phyloP scores from a whole-genome alignment of 2,329 filamentous ascomycete species.

The Alternaria arborescens region DNA sequence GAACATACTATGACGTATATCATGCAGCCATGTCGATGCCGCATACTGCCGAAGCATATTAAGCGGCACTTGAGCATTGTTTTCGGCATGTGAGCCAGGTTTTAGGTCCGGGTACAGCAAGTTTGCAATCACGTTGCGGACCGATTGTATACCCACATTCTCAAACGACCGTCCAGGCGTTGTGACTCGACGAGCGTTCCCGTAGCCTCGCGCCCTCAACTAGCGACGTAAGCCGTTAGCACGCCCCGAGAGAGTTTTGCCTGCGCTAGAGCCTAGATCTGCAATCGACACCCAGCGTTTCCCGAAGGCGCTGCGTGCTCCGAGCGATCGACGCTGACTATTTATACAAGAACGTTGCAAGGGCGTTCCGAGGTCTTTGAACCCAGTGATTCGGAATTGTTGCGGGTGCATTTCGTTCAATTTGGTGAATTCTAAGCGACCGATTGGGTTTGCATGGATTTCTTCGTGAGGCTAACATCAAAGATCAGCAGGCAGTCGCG shows the following conservation, averaged over 20 bases:
- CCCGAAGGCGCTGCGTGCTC: constrained; percentile 13
- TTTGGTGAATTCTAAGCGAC: constrained; percentile 9
- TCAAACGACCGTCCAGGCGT: constrained; percentile 2
- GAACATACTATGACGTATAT: neutral
- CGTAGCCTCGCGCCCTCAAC: constrained; percentile 7
- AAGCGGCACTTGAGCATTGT: constrained; percentile 9
- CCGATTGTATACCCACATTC: constrained; percentile 13
- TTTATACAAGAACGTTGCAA: constrained; percentile 17
- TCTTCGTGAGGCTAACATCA: constrained; percentile 4
- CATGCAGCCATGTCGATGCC: neutral
- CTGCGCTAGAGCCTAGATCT: constrained; percentile 15
- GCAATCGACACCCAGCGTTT: constrained; percentile 15
- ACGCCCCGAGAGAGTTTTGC: constrained; percentile 18
- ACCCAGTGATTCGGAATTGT: constrained; percentile 8
- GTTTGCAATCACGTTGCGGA: constrained; percentile 12
- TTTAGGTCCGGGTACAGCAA: constrained; percentile 9
- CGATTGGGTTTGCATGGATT: neutral
- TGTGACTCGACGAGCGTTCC: constrained; percentile 7
- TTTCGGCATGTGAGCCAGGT: constrained; percentile 11
- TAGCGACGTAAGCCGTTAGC: constrained; percentile 12
- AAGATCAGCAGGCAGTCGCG: constrained; percentile 11
- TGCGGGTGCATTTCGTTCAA: constrained; percentile 1
- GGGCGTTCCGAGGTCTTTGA: constrained; percentile 8
- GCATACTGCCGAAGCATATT: constrained; percentile 3
- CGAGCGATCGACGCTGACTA: constrained; percentile 17